phyloP scores from a whole-genome alignment of 768 basidiomycete genomes.

The Cubamyces sp. region DNA sequence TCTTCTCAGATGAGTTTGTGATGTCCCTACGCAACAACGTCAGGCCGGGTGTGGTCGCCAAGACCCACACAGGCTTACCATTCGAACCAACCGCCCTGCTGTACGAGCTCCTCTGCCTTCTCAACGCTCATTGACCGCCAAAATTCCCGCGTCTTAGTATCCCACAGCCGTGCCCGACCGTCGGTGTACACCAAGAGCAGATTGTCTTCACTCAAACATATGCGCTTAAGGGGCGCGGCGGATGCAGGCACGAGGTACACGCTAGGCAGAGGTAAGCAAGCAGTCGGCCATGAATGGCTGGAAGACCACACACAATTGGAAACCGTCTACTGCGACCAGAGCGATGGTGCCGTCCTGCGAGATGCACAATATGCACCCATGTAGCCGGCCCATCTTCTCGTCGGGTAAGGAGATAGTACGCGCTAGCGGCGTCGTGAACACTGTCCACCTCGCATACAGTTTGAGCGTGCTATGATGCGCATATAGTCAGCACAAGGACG shows the following conservation, averaged over 20 bases:
- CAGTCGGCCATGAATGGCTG: not conserved
- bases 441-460: constrained; percentile 69
- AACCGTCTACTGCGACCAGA: constrained; percentile 71
- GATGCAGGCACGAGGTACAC: constrained; percentile 84
- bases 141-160: constrained; percentile 80
- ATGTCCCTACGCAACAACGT: not conserved
- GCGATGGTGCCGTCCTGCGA: constrained; percentile 83
- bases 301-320: constrained; percentile 67
- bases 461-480: constrained; percentile 55
- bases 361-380: constrained; percentile 72
- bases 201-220: constrained; percentile 71
- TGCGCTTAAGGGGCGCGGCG: constrained; percentile 59
- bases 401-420: constrained; percentile 60
- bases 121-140: constrained; percentile 78
- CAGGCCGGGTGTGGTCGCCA: not conserved
- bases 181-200: constrained; percentile 77
- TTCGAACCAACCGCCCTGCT: constrained; percentile 73
- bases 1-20: not conserved
- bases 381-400: constrained; percentile 57
- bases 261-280: constrained; percentile 43
- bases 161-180: constrained; percentile 85
- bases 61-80: constrained; percentile 49
- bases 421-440: constrained; percentile 69
- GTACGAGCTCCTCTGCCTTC: constrained; percentile 76
- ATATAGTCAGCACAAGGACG: not conserved